Conservation (phyloP, 305 asterid genomes). For the Fraxinus baroniana region DNA sequence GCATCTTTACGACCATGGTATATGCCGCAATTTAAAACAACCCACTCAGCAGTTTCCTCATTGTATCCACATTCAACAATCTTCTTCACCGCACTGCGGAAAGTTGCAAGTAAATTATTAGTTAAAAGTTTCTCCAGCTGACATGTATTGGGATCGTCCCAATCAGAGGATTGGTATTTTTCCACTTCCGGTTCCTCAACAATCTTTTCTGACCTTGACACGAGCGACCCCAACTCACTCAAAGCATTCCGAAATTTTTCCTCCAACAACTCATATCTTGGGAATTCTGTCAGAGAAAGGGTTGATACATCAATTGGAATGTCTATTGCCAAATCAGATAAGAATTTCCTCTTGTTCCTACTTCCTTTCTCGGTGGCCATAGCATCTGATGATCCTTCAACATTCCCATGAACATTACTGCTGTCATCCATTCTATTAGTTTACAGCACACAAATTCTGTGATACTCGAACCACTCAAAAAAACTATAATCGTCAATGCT, state of each 20-base stretch:
- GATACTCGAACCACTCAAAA: slow-evolving; percentile 9
- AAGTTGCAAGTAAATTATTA: slow-evolving; percentile 34
- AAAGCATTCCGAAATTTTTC: slow-evolving; percentile 31
- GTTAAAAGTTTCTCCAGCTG: slow-evolving; percentile 58
- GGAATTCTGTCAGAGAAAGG: slow-evolving; percentile 46
- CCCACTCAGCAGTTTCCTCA: slow-evolving; percentile 58
- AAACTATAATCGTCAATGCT: background rate
- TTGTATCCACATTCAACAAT: slow-evolving; percentile 55
- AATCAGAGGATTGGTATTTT: slow-evolving; percentile 37
- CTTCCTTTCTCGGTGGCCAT: slow-evolving; percentile 39
- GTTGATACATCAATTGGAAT: slow-evolving; percentile 28
- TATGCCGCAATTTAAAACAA: slow-evolving; percentile 53
- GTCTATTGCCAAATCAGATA: slow-evolving; percentile 40
- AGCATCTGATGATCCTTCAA: slow-evolving; percentile 25
- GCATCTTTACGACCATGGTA: slow-evolving; percentile 60
- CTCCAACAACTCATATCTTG: slow-evolving; percentile 51
- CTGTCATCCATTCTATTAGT: slow-evolving; percentile 36
- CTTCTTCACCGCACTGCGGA: slow-evolving; percentile 50
- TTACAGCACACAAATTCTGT: background rate
- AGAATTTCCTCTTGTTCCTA: slow-evolving; percentile 63
- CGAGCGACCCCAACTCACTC: slow-evolving; percentile 34
- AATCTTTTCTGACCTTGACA: slow-evolving; percentile 26
- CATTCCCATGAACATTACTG: slow-evolving; percentile 29
- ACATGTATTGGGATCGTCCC: slow-evolving; percentile 55
- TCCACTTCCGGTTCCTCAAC: slow-evolving; percentile 32